These are phyloP conservation scores for Acacia acuminata DNA, from an alignment of 306 rosid species.

Conservation along the genomic window DNA sequence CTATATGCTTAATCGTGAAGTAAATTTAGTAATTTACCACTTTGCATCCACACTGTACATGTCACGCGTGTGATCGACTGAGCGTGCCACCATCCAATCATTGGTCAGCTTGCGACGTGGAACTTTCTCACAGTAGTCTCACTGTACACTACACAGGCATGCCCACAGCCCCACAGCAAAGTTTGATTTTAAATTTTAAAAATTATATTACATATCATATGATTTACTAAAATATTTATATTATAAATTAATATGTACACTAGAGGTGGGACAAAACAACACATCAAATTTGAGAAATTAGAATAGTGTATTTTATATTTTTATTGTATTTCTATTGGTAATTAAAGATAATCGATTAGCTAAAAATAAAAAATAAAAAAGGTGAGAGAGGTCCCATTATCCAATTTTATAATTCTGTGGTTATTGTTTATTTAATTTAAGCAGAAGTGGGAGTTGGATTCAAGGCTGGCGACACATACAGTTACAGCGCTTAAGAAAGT, in stretches of 20 bases:
- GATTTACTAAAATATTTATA: too few relatives aligned
- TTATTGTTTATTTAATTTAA: background rate
- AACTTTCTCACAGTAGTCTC: background rate
- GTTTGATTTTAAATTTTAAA: too few relatives aligned
- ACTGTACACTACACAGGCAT: background rate
- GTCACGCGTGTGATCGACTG: background rate
- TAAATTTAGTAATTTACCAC: constrained; percentile 32
- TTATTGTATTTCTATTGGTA: too few relatives aligned
- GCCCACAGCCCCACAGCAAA: background rate
- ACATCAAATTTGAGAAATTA: background rate
- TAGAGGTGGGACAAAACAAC: background rate
- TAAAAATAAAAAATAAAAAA: background rate
- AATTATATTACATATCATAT: background rate
- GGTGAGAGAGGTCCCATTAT: constrained; percentile 30
- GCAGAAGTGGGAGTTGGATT: constrained; percentile 27
- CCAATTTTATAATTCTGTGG: background rate
- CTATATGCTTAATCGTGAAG: constrained; percentile 64
- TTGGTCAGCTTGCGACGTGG: constrained; percentile 27
- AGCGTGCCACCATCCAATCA: constrained; percentile 37
- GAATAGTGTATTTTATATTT: background rate
- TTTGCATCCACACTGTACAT: constrained; percentile 34
- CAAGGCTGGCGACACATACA: background rate
- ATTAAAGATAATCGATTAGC: background rate
- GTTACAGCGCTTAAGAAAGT: background rate
- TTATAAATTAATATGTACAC: too few relatives aligned